These are phyloP conservation scores for Rhodotorula sp. DNA, from an alignment of 1,284 basidiomycete genomes.

Conservation along the genomic window DNA sequence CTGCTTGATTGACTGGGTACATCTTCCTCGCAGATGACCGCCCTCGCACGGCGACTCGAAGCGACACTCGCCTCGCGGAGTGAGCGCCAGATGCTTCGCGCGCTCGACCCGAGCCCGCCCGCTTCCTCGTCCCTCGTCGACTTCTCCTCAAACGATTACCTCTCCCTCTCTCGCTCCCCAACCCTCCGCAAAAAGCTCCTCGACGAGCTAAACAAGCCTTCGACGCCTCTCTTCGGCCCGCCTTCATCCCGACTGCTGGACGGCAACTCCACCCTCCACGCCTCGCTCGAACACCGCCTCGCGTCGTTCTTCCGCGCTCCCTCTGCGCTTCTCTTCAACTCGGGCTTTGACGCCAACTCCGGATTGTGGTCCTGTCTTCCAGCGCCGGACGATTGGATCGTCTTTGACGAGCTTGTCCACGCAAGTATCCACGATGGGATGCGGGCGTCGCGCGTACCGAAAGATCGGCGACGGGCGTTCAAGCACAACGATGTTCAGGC, in stretches of 20 bases:
- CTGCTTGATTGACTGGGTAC: not conserved
- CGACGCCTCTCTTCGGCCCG: slow-evolving; percentile 63
- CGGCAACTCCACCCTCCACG: slow-evolving; percentile 67
- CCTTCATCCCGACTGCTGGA: slow-evolving; percentile 88
- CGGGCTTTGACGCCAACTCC: slow-evolving; percentile 91
- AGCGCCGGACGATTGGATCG: slow-evolving; percentile 70
- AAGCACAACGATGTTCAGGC: slow-evolving; percentile 66
- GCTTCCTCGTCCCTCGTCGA: slow-evolving; percentile 53
- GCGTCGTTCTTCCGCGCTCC: slow-evolving; percentile 60
- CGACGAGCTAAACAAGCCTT: not conserved
- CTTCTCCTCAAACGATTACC: slow-evolving; percentile 91
- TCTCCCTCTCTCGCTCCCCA: slow-evolving; percentile 70
- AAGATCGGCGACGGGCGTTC: slow-evolving; percentile 57
- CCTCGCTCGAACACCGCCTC: slow-evolving; percentile 66
- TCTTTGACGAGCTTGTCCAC: slow-evolving; percentile 87
- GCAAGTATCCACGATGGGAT: slow-evolving; percentile 90
- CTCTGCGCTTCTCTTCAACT: slow-evolving; percentile 84
- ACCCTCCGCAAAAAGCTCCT: slow-evolving; percentile 63
- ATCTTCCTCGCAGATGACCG: not conserved
- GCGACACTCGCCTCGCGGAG: slow-evolving; percentile 19
- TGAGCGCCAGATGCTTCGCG: slow-evolving; percentile 23
- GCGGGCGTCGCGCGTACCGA: slow-evolving; percentile 62
- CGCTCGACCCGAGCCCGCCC: slow-evolving; percentile 17
- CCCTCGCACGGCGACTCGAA: slow-evolving; percentile 15
- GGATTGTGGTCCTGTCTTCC: slow-evolving; percentile 82